These are phyloP conservation scores for Rosa rugosa DNA, from an alignment of 306 rosid genomes.

Conservation along the genomic window DNA sequence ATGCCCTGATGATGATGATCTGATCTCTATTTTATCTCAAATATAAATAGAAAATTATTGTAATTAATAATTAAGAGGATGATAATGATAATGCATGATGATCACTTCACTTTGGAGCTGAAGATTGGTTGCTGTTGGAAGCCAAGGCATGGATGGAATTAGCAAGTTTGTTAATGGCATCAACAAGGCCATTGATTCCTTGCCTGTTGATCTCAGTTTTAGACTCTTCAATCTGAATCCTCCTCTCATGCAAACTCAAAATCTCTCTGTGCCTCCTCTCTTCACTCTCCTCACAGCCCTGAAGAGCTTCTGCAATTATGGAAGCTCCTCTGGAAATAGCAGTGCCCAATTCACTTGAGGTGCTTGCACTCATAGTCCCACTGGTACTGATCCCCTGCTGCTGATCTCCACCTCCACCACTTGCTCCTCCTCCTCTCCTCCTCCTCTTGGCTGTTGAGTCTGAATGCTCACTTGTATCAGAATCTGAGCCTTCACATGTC, in stretches of 20 bases:
- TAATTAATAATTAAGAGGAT: constrained; percentile 10
- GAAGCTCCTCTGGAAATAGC: constrained; percentile 48
- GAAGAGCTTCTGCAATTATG: constrained; percentile 44
- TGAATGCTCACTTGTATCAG: constrained; percentile 47
- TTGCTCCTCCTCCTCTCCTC: constrained; percentile 25
- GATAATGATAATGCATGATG: neutral
- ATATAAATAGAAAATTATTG: constrained; percentile 7
- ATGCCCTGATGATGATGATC: constrained; percentile 15
- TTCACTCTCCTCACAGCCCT: constrained; percentile 41
- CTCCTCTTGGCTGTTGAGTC: constrained; percentile 46
- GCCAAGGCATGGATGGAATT: constrained; percentile 48
- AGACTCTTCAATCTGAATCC: constrained; percentile 42
- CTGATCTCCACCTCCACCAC: constrained; percentile 9
- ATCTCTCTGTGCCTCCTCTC: constrained; percentile 45
- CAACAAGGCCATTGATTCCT: constrained; percentile 46
- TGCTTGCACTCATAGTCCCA: constrained; percentile 20
- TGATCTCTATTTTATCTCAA: neutral
- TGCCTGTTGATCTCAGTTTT: constrained; percentile 37
- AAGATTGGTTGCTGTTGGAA: constrained; percentile 32
- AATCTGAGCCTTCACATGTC: constrained; percentile 46
- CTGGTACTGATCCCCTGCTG: constrained; percentile 21
- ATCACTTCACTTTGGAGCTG: constrained; percentile 25
- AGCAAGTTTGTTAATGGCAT: constrained; percentile 50
- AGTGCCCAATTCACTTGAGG: constrained; percentile 35
- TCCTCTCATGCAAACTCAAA: constrained; percentile 36